These are phyloP conservation scores for Kwoniella heveanensis DNA, from an alignment of 768 basidiomycete genomes.

Conservation along the genomic window DNA sequence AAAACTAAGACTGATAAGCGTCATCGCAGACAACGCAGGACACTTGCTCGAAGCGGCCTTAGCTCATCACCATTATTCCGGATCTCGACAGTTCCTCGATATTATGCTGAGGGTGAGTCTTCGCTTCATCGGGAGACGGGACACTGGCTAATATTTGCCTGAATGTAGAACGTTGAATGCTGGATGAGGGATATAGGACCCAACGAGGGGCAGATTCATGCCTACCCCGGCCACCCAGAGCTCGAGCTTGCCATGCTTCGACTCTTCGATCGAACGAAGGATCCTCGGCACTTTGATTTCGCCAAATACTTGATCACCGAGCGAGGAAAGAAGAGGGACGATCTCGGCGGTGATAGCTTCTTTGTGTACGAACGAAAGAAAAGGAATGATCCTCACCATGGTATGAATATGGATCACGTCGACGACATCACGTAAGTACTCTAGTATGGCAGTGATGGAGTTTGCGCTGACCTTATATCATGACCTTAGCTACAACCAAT, in stretches of 20 bases:
- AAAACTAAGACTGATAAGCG: neutral
- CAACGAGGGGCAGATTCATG: slow-evolving; percentile 28
- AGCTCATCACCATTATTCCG: slow-evolving; percentile 34
- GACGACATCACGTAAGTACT: slow-evolving; percentile 32
- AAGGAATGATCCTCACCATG: slow-evolving; percentile 12
- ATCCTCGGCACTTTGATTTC: slow-evolving; percentile 36
- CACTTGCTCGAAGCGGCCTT: slow-evolving; percentile 40
- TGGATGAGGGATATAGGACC: slow-evolving; percentile 32
- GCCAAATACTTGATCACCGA: slow-evolving; percentile 31
- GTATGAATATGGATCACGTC: slow-evolving; percentile 19
- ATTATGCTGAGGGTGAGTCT: slow-evolving; percentile 42
- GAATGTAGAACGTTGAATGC: slow-evolving; percentile 30
- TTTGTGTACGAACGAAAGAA: slow-evolving; percentile 33
- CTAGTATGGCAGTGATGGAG: too few species aligned
- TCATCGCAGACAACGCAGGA: slow-evolving; percentile 36
- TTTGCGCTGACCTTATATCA: too few species aligned
- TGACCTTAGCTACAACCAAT: slow-evolving; percentile 37
- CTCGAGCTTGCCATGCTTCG: slow-evolving; percentile 41
- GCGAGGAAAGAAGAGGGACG: slow-evolving; percentile 30
- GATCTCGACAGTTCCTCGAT: slow-evolving; percentile 37
- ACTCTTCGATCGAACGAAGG: slow-evolving; percentile 30
- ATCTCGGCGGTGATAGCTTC: slow-evolving; percentile 26
- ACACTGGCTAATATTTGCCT: neutral
- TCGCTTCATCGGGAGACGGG: neutral
- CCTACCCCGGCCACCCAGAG: slow-evolving; percentile 46